Conservation (phyloP, 768 basidiomycete species). For the Termitomyces bulborhizus region DNA sequence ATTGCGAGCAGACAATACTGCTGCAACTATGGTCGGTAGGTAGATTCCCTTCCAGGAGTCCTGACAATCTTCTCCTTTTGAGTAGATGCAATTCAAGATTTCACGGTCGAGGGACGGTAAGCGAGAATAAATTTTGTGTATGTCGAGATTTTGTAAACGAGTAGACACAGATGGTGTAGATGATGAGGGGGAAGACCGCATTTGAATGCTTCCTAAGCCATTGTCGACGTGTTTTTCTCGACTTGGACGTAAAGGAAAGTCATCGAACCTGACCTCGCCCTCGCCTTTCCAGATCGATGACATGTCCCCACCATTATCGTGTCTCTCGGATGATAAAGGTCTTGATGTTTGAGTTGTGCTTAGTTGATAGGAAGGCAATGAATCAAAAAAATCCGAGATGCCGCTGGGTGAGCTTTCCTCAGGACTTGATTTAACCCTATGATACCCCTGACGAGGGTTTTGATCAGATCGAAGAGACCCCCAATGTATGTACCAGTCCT, state of each 20-base stretch:
- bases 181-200: not conserved
- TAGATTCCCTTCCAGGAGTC: not conserved
- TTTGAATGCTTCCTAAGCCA: not conserved
- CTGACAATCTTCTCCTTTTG: not conserved
- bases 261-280: not conserved
- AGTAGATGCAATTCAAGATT: not conserved
- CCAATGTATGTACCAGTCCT: not conserved
- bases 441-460: not conserved
- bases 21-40: not conserved
- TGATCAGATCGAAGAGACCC: not conserved
- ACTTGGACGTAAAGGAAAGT: not conserved
- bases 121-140: not conserved
- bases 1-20: not conserved
- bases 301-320: not conserved
- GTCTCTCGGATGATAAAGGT: not conserved
- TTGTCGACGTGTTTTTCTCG: not conserved
- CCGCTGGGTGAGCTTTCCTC: not conserved
- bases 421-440: not conserved
- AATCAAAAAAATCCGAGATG: not conserved
- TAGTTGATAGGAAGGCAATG: not conserved
- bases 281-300: not conserved
- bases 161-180: not conserved
- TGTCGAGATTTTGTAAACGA: not conserved
- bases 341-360: not conserved
- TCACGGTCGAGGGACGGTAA: constrained; percentile 1